Evolutionary conservation across 2,329 filamentous ascomycete species (phyloP).

Genomic region (Aureobasidium sp.): DNA sequence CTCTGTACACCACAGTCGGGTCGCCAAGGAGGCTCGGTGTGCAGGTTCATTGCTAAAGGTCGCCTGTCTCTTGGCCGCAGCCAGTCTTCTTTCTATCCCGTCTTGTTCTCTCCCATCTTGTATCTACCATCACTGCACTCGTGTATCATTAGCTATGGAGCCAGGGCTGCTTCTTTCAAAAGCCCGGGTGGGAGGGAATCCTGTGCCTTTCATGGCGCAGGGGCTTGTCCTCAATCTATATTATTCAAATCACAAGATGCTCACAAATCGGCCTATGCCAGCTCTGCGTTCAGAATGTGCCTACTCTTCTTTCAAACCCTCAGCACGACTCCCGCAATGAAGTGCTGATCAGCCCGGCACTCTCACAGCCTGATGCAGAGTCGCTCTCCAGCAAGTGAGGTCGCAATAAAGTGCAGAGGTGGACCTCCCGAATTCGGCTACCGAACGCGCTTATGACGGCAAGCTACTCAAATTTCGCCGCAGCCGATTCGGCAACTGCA

Average conservation of each 20-base stretch:
- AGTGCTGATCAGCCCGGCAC: not conserved
- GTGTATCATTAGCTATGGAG: not conserved
- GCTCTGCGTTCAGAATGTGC: not conserved
- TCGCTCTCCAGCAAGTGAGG: not conserved
- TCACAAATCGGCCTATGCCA: not conserved
- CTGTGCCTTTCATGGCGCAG: not conserved
- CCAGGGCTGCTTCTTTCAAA: not conserved
- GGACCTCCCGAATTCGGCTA: not conserved
- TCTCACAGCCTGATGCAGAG: not conserved
- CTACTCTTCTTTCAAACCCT: too few species aligned
- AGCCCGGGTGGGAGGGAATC: not conserved
- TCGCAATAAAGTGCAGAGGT: not conserved
- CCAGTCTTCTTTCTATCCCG: not conserved
- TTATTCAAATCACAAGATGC: too few species aligned
- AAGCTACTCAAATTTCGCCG: not conserved
- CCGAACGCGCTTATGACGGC: not conserved
- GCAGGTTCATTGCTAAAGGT: not conserved
- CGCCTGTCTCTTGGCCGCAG: not conserved
- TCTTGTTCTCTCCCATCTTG: not conserved
- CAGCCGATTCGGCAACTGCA: not conserved
- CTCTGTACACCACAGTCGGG: not conserved
- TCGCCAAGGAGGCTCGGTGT: not conserved
- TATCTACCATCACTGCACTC: not conserved
- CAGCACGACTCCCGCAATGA: not conserved
- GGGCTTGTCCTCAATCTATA: not conserved